phyloP scores from a whole-genome alignment of 345 rosid species.

The Eutrema yunnanense region DNA sequence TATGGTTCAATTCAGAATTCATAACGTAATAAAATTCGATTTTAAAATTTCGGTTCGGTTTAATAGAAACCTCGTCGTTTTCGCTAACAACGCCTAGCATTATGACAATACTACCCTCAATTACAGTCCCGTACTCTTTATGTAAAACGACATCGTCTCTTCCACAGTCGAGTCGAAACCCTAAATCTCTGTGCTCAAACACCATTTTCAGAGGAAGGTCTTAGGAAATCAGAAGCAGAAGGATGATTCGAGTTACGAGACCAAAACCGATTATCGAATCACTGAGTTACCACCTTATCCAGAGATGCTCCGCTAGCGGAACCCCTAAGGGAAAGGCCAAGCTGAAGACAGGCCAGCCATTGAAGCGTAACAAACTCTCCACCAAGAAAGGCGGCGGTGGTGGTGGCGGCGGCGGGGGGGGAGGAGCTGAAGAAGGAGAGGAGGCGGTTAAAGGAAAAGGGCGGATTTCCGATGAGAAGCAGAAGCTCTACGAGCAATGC shows the following conservation, averaged over 20 bases:
- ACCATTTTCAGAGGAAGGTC: not conserved
- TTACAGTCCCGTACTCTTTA: not conserved
- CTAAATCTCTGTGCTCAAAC: conserved; percentile 16
- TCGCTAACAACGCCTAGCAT: no score
- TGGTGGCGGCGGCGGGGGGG: not conserved
- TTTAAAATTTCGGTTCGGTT: not conserved
- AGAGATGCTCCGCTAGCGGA: conserved; percentile 61
- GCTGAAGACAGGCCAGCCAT: conserved; percentile 42
- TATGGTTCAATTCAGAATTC: not conserved
- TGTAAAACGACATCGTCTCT: not conserved
- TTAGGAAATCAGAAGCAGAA: not conserved
- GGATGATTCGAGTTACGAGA: conserved; percentile 41
- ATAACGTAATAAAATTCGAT: not conserved
- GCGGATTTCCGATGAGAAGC: conserved; percentile 40
- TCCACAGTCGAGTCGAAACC: conserved; percentile 18
- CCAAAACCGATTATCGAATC: conserved; percentile 31
- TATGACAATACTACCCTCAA: not conserved
- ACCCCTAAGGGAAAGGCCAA: conserved; percentile 77
- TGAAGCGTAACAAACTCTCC: conserved; percentile 56
- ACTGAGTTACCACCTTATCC: conserved; percentile 39
- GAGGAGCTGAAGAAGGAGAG: conserved; percentile 2
- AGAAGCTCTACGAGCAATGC: conserved; percentile 58
- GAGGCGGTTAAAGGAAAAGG: conserved; percentile 35
- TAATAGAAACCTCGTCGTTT: no score
- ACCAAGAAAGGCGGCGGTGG: conserved; percentile 42